Evolutionary conservation across 139 green algal species (phyloP), one percentile per base, ranked within the genome.

Genomic region (Volvox reticuliferus): DNA sequence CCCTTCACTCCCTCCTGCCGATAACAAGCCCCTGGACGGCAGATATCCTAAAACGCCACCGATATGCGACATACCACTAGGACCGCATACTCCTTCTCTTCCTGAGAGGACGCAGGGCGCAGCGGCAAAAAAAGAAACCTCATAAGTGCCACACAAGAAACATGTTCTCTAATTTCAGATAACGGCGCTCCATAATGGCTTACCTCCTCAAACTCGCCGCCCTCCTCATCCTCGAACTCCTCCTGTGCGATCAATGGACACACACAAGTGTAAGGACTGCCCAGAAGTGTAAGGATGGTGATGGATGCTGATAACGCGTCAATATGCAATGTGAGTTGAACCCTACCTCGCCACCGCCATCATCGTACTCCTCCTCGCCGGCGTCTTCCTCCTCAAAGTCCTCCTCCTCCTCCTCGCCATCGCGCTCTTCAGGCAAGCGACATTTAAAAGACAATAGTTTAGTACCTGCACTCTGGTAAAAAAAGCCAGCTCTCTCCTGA

Each of bases 391-490:
- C 87, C 61, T 91, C 87, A 18, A 76, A 79, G 26, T 86, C 61
- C 87, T 91, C 87, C 75, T 91, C 87, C 76, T 84, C 86, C 21
- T 91, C 87, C 32, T 91, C 87, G 62, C 87, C 87, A 55, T 91
- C 87, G 24, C 76, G 75, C 61, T 91, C 87, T 91, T 76, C 73
- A 75, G 28, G 19, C 28, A 79, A 37, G 2, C 2, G 9, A 55
- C 44, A 55, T n/a, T n/a, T n/a, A n/a, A n/a, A n/a, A n/a, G n/a
- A n/a, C n/a, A n/a, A n/a, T n/a, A n/a, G n/a, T n/a, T n/a, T n/a
- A n/a, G n/a, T n/a, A n/a, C n/a, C n/a, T n/a, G n/a, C n/a, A n/a
- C n/a, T n/a, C n/a, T n/a, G n/a, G n/a, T n/a, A n/a, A n/a, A n/a
- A n/a, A n/a, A n/a, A n/a, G n/a, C n/a, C n/a, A n/a, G n/a, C n/a